These are phyloP conservation scores for Starmerella tilneyi DNA, from an alignment of 805 yeast genomes.

Conservation along the genomic window DNA sequence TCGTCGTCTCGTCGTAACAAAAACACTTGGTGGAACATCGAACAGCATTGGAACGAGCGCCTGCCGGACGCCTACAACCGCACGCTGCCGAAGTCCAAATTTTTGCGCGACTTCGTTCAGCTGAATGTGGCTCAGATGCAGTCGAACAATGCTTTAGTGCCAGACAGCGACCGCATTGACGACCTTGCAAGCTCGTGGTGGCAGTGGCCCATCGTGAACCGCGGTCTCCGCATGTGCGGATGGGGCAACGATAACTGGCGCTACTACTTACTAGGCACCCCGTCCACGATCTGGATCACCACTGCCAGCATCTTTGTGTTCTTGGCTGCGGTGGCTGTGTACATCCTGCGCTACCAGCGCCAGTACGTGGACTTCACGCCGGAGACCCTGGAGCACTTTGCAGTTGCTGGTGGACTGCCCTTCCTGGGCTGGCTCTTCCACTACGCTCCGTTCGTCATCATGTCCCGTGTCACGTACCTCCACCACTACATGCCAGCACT, in stretches of 20 bases:
- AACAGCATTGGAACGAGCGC: slow-evolving; percentile 49
- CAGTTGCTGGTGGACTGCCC: slow-evolving; percentile 69
- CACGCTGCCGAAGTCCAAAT: slow-evolving; percentile 42
- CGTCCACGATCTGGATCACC: slow-evolving; percentile 54
- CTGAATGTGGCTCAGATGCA: slow-evolving; percentile 75
- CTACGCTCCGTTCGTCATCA: slow-evolving; percentile 74
- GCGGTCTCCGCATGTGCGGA: slow-evolving; percentile 67
- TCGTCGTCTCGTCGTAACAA: slow-evolving; percentile 44
- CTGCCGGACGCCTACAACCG: slow-evolving; percentile 35
- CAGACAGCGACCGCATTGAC: slow-evolving; percentile 62
- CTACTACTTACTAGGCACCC: slow-evolving; percentile 60
- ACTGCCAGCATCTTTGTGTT: slow-evolving; percentile 33
- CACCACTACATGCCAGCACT: slow-evolving; percentile 95
- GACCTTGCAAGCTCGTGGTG: slow-evolving; percentile 65
- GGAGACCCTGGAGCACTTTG: slow-evolving; percentile 35
- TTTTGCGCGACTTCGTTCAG: slow-evolving; percentile 59
- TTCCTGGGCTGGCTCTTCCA: slow-evolving; percentile 86
- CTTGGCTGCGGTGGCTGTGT: slow-evolving; percentile 32
- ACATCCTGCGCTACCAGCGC: slow-evolving; percentile 57
- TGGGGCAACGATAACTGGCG: slow-evolving; percentile 50
- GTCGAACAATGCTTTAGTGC: slow-evolving; percentile 69
- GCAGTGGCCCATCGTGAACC: slow-evolving; percentile 68
- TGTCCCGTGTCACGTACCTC: slow-evolving; percentile 95
- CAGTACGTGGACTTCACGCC: slow-evolving; percentile 36
- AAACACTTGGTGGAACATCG: slow-evolving; percentile 73